Conservation (phyloP, 305 asterid species). For the Rubia peregrina region DNA sequence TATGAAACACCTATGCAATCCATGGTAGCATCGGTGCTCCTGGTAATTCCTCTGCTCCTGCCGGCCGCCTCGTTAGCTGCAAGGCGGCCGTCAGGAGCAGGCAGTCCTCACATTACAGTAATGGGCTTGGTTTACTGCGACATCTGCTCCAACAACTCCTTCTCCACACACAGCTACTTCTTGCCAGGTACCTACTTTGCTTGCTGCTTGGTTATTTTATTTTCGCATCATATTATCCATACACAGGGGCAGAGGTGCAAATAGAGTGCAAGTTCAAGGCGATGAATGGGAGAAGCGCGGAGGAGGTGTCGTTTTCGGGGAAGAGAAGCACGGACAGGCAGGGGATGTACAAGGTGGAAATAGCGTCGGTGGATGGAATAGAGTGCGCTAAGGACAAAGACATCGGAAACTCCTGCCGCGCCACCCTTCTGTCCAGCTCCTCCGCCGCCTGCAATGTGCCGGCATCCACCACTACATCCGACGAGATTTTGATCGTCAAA, state of each 20-base stretch:
- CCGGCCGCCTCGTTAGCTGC: not conserved
- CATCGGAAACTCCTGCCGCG: constrained; percentile 54
- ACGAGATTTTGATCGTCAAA: constrained; percentile 59
- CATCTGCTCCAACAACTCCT: constrained; percentile 79
- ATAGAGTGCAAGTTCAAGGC: constrained; percentile 89
- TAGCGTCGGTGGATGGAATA: constrained; percentile 87
- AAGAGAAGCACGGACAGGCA: constrained; percentile 69
- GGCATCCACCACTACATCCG: constrained; percentile 49
- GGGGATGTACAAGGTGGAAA: constrained; percentile 72
- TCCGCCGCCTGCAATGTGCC: constrained; percentile 53
- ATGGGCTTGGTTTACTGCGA: constrained; percentile 96
- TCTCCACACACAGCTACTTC: constrained; percentile 91
- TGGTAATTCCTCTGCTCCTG: not conserved
- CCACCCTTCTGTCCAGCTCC: constrained; percentile 38
- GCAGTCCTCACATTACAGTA: constrained; percentile 66
- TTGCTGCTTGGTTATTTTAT: too few relatives aligned
- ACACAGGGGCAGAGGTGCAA: constrained; percentile 78
- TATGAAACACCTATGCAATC: not conserved
- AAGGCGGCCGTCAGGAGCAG: not conserved
- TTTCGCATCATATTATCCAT: too few relatives aligned
- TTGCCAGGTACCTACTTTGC: constrained; percentile 47
- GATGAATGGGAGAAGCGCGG: constrained; percentile 56
- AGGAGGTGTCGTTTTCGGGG: constrained; percentile 60
- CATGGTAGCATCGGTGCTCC: not conserved
- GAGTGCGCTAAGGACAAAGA: constrained; percentile 74